phyloP scores from a whole-genome alignment of 164 flowering plant species.

The Piper longum region DNA sequence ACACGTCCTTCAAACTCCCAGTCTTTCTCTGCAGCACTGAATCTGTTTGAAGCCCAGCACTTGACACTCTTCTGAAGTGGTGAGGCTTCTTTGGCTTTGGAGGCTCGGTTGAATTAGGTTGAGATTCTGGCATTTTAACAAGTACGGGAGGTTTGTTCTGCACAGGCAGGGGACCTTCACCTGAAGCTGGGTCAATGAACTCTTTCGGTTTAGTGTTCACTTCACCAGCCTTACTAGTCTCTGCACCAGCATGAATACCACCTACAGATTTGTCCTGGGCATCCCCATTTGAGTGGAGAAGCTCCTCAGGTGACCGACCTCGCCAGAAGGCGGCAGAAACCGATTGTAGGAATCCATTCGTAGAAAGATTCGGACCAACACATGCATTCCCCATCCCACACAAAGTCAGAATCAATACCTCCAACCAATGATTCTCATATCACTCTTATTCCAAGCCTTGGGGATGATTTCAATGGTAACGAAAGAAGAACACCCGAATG shows the following conservation, averaged over 20 bases:
- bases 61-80: slow-evolving; percentile 26
- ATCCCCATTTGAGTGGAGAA: slow-evolving; percentile 7
- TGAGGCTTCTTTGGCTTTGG: slow-evolving; percentile 27
- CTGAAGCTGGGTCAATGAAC: background rate
- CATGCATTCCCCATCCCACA: slow-evolving; percentile 53
- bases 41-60: slow-evolving; percentile 47
- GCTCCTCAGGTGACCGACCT: slow-evolving; percentile 12
- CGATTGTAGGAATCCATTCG: slow-evolving; percentile 27
- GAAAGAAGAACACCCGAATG: background rate
- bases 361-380: slow-evolving; percentile 21
- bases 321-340: slow-evolving; percentile 31
- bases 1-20: slow-evolving; percentile 57
- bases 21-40: slow-evolving; percentile 55
- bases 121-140: slow-evolving; percentile 19
- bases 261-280: background rate
- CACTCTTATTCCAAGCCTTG: slow-evolving; percentile 4
- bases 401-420: slow-evolving; percentile 1
- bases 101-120: slow-evolving; percentile 3
- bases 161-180: slow-evolving; percentile 7
- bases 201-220: background rate
- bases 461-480: background rate
- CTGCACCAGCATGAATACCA: background rate
- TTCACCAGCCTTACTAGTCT: background rate
- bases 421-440: slow-evolving; percentile 3
- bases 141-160: slow-evolving; percentile 33